These are phyloP conservation scores for Arabidopsis suecica DNA, from an alignment of 345 rosid species.

Conservation along the genomic window DNA sequence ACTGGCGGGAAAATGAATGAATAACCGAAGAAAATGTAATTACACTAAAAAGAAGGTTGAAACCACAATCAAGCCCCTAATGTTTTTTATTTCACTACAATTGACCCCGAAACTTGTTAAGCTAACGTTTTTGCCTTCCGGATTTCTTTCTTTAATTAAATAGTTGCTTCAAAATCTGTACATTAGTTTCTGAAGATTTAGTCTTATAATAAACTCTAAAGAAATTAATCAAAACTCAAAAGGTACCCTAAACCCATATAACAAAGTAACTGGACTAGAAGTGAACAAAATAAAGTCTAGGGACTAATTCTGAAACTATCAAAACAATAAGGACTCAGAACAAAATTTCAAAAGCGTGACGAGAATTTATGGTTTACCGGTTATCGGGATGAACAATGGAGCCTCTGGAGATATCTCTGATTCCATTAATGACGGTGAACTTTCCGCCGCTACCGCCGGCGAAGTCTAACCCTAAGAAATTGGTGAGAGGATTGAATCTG, in stretches of 20 bases:
- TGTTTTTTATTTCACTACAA: background rate
- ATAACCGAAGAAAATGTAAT: constrained; percentile 24
- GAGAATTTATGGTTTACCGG: constrained; percentile 49
- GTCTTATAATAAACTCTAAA: background rate
- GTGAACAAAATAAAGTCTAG: background rate
- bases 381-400: constrained; percentile 75
- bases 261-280: background rate
- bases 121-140: background rate
- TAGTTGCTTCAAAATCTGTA: too few relatives aligned
- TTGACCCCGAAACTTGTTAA: constrained; percentile 18
- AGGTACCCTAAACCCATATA: background rate
- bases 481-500: constrained; percentile 29
- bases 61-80: constrained; percentile 20
- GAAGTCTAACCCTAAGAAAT: constrained; percentile 42
- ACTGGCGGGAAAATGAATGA: constrained; percentile 39
- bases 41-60: background rate
- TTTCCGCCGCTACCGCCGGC: constrained; percentile 34
- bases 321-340: background rate
- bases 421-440: constrained; percentile 53
- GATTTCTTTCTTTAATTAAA: background rate
- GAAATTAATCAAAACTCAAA: too few relatives aligned
- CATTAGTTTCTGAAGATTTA: background rate
- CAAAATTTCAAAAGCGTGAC: background rate
- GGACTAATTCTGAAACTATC: background rate
- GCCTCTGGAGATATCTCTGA: constrained; percentile 63